These are phyloP conservation scores for Heterobasidion parviporum DNA, from an alignment of 1,284 basidiomycete species.

Conservation along the genomic window DNA sequence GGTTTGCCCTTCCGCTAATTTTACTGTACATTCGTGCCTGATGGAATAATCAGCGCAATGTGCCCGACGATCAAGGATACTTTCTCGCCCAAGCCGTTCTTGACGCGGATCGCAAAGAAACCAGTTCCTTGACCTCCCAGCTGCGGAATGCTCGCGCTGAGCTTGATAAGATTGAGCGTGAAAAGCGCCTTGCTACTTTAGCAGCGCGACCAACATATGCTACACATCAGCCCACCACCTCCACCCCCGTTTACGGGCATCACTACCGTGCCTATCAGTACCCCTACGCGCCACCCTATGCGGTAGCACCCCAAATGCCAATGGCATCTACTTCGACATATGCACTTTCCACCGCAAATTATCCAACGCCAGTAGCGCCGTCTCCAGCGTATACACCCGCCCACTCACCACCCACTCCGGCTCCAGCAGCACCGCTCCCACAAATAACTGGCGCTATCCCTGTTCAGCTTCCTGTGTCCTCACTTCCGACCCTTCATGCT, in stretches of 20 bases:
- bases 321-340: slow-evolving; percentile 6
- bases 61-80: slow-evolving; percentile 54
- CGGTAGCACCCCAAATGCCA: slow-evolving; percentile 1
- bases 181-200: slow-evolving; percentile 39
- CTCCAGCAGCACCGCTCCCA: slow-evolving; percentile 25
- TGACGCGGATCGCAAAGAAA: slow-evolving; percentile 58
- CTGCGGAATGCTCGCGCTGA: slow-evolving; percentile 54
- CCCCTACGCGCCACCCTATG: slow-evolving; percentile 25
- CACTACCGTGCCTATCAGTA: slow-evolving; percentile 32
- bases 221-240: slow-evolving; percentile 10
- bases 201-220: slow-evolving; percentile 26
- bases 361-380: slow-evolving; percentile 4
- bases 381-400: slow-evolving; percentile 11
- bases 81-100: slow-evolving; percentile 51
- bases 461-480: slow-evolving; percentile 63
- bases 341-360: background rate
- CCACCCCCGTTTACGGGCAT: slow-evolving; percentile 21
- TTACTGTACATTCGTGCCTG: slow-evolving; percentile 4
- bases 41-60: slow-evolving; percentile 35
- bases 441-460: slow-evolving; percentile 48
- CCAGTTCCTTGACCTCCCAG: slow-evolving; percentile 44
- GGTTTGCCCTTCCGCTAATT: slow-evolving; percentile 28
- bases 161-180: slow-evolving; percentile 56
- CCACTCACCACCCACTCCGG: slow-evolving; percentile 10
- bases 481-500: slow-evolving; percentile 56